Conservation (phyloP, 345 rosid genomes). For the Hibiscus tridactylites region DNA sequence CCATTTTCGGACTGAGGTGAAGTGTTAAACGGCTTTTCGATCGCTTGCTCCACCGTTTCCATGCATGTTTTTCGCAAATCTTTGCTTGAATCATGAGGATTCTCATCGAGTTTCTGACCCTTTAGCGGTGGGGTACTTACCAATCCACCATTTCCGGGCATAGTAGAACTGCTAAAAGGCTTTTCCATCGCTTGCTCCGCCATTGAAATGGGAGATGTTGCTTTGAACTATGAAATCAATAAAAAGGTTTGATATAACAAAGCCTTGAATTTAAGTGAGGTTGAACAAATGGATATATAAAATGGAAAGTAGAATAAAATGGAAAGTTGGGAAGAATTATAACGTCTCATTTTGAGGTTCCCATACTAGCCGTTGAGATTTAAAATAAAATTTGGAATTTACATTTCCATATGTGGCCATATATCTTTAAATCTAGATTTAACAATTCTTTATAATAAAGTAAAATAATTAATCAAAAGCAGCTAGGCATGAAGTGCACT, state of each 20-base stretch:
- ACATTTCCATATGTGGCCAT: not conserved
- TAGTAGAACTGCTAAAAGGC: slow-evolving; percentile 3
- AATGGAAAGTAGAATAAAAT: no score
- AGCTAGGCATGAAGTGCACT: no score
- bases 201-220: no score
- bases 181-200: not conserved
- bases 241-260: no score
- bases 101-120: slow-evolving; percentile 2
- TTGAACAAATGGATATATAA: no score
- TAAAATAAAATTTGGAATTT: not conserved
- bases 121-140: slow-evolving; percentile 19
- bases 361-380: slow-evolving; percentile 13
- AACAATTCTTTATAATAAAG: no score
- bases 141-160: slow-evolving; percentile 10
- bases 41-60: not conserved
- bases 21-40: not conserved
- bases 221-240: not conserved
- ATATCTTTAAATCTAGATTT: no score
- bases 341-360: slow-evolving; percentile 35
- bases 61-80: slow-evolving; percentile 21
- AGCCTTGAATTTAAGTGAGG: no score
- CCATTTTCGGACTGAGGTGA: slow-evolving; percentile 16
- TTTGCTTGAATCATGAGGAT: slow-evolving; percentile 22
- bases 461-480: no score
- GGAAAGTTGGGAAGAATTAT: not conserved